These are phyloP conservation scores for Nitzschia palea DNA, from an alignment of 108 stramenopile species.

Conservation along the genomic window DNA sequence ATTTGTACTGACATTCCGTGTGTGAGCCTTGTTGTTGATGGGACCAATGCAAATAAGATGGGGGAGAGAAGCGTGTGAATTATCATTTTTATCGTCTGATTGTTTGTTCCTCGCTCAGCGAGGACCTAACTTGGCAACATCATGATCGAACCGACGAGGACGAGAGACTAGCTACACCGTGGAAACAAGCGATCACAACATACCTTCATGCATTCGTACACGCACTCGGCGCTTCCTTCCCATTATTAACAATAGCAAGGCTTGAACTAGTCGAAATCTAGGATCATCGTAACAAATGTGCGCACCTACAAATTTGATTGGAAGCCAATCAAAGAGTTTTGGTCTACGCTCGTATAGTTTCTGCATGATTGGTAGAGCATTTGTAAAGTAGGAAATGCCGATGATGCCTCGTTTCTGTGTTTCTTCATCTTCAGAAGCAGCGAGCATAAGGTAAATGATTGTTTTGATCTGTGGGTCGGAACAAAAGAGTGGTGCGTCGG, in stretches of 20 bases:
- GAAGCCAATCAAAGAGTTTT: neutral
- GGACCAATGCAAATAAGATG: no score
- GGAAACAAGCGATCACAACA: neutral
- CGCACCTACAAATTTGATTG: neutral
- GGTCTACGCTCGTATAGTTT: neutral
- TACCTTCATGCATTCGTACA: slow-evolving; percentile 11
- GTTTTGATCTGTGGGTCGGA: neutral
- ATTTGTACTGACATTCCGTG: slow-evolving; percentile 11
- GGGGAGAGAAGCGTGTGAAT: no score
- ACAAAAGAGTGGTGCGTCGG: neutral
- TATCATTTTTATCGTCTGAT: no score
- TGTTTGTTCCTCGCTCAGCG: no score
- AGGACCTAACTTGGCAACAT: no score
- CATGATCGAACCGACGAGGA: no score
- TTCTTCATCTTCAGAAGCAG: slow-evolving; percentile 14
- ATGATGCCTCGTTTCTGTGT: slow-evolving; percentile 6
- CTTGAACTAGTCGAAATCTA: neutral
- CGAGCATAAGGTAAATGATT: neutral
- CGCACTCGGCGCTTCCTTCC: neutral
- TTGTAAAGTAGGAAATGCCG: slow-evolving; percentile 6
- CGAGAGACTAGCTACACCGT: no score
- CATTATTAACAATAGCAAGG: neutral
- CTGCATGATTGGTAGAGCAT: neutral
- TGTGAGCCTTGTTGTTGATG: neutral
- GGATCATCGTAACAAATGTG: slow-evolving; percentile 16